Percentiles rank a stretch among this genome's conserved stretches.
phyloP scores from a whole-genome alignment of 2,329 filamentous ascomycete species.

The Hypoxylon sp. region DNA sequence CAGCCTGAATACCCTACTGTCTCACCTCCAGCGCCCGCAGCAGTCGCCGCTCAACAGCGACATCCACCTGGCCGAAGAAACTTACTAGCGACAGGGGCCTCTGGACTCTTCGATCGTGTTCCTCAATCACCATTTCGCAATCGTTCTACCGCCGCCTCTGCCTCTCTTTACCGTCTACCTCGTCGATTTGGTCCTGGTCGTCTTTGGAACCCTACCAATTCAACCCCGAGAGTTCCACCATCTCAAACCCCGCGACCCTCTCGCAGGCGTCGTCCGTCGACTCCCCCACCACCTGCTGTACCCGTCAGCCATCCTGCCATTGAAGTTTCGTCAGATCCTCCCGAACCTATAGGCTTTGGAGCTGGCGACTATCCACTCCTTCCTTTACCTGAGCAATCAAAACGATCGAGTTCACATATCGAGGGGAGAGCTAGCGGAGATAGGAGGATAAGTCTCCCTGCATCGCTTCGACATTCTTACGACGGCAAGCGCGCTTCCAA shows the following conservation, averaged over 20 bases:
- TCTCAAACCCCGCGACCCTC: constrained; percentile 50
- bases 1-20: constrained; percentile 37
- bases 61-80: constrained; percentile 46
- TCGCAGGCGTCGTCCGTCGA: constrained; percentile 65
- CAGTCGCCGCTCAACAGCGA: constrained; percentile 35
- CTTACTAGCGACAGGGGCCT: constrained; percentile 40
- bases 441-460: constrained; percentile 67
- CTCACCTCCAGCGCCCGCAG: constrained; percentile 25
- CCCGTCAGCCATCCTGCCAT: constrained; percentile 64
- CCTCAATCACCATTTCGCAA: constrained; percentile 63
- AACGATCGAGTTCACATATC: constrained; percentile 67
- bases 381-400: constrained; percentile 63
- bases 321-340: constrained; percentile 55
- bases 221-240: constrained; percentile 62
- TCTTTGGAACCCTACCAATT: constrained; percentile 74
- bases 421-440: constrained; percentile 63
- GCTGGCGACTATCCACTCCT: constrained; percentile 67
- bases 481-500: constrained; percentile 63
- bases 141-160: constrained; percentile 54
- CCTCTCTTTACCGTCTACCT: constrained; percentile 53
- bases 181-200: constrained; percentile 62
- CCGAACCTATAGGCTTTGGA: constrained; percentile 58
- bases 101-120: constrained; percentile 43
- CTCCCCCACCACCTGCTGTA: constrained; percentile 67
- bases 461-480: constrained; percentile 67